Base-by-base conservation (phyloP, 2,329 filamentous ascomycete species). In the Elsinoe fawcettii region DNA sequence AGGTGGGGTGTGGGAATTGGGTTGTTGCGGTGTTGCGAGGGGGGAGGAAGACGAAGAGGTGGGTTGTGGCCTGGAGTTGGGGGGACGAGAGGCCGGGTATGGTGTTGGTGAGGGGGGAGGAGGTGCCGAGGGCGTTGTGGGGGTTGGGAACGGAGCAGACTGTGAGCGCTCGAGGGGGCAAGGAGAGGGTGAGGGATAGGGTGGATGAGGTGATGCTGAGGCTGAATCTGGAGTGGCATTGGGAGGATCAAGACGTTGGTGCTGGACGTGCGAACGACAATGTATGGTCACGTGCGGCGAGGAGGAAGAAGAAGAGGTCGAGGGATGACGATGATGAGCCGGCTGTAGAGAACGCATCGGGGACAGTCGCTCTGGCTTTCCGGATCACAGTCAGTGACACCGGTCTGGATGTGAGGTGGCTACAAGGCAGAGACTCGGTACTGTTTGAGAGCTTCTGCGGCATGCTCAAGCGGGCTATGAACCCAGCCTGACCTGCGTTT, bases 21-120 rank as follows among this genome's bases (percentile, higher is more conserved):
- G 91, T 90, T 0, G 82, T 96, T 0, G 87, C 86, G 0, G 84
- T 87, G 61, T 86, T 97, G 62, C 77, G 89, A 0, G 88, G 92
- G 58, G 88, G 88, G 0, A 82, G 74, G 47, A 86, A 84, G 67
- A 97, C 93, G 27, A 83, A 85, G 55, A 77, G 93, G 16, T 97
- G 92, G 91, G 89, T 85, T 1, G 73, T 97, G 2, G 93, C 80
- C 0, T 99, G 93, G 93, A 95, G 87, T 65, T 96, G 90, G 72
- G 73, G 75, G 1, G 75, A 81, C 54, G 75, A 81, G 66, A 77
- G 91, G 46, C 89, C 91, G 2, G 69, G 74, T 3, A 77, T 25
- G 43, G 41, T n/a, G 23, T 18, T 56, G n/a, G 54, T 56, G 25
- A 56, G 54, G 43, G 25, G 23, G 23, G 39, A 23, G n/a, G 54